Base-by-base conservation (phyloP, 495 filamentous ascomycete genomes). In the Darksidea phi region DNA sequence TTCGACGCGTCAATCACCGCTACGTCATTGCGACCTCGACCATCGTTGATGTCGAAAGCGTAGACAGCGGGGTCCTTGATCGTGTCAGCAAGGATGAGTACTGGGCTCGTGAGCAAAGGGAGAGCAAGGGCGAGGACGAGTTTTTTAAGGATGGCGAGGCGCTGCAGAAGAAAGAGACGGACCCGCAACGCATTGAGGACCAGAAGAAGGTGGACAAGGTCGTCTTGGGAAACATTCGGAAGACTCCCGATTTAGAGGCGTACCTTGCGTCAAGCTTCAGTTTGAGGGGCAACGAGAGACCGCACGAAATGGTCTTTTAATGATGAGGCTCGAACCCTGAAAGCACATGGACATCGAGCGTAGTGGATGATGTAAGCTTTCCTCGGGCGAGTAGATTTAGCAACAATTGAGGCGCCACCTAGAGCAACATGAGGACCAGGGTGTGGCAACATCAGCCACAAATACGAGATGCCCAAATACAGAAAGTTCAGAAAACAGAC, bases 71-170 rank as follows among this genome's bases (percentile, higher is more conserved):
- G 74, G 87, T 88, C 72, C 73, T 97, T 65, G 88, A 96, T 75
- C 91, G 95, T 83, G 82, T 91, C 68, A 78, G 85, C 63, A 76
- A 80, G 69, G 83, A 88, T 66, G 90, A 88, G 73, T 99, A 97
- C 86, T 99, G 97, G 84, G 86, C 88, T 71, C 86, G 87, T 70
- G 94, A 97, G 75, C 96, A 96, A 86, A 80, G 84, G 74, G 82
- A 96, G 85, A 84, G 82, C 70, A 88, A 88, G 77, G 87, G 91
- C 77, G 94, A 97, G 78, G 90, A 95, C 72, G 82, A 83, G 64
- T 97, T 99, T 85, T 97, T 97, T 84, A 89, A 91, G 80, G 89
- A 96, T 80, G 91, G 90, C 71, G 90, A 96, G 84, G 92, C 92
- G 83, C 79, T 87, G 70, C 82, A 97, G 93, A 96, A 97, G 89